A percentile compares a stretch with the other conserved stretches of the same genome.
Conservation (phyloP, 345 rosid species). For the Murraya koenigii region DNA sequence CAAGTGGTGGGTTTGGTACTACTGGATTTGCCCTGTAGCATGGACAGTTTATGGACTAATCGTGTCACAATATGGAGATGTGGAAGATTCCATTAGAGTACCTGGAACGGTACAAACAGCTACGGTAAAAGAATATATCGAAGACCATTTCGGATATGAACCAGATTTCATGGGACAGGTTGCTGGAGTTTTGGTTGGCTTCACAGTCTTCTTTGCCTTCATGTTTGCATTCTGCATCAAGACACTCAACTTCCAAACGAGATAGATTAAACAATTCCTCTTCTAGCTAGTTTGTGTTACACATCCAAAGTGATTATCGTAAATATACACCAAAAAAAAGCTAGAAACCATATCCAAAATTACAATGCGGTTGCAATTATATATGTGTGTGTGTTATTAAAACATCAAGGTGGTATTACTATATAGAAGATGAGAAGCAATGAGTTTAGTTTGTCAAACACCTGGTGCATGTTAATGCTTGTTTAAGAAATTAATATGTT, state of each 20-base stretch:
- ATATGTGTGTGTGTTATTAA: neutral
- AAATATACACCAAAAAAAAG: neutral
- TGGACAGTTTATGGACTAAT: constrained; percentile 81
- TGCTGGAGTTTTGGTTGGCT: constrained; percentile 61
- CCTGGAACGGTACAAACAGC: constrained; percentile 36
- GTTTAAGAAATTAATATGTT: too few species aligned
- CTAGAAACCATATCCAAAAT: neutral
- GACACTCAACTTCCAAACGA: constrained; percentile 74
- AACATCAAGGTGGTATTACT: neutral
- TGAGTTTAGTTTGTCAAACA: neutral
- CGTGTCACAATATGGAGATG: constrained; percentile 72
- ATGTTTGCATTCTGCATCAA: constrained; percentile 69
- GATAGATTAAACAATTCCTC: constrained; percentile 29
- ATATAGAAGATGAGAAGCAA: neutral
- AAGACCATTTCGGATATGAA: constrained; percentile 56
- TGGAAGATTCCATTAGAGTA: constrained; percentile 32
- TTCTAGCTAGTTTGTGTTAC: neutral
- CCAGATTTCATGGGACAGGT: constrained; percentile 62
- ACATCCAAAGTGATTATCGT: neutral
- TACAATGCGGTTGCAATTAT: neutral
- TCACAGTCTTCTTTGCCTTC: constrained; percentile 62
- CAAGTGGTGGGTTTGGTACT: constrained; percentile 93
- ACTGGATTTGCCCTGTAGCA: constrained; percentile 84
- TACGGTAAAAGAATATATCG: constrained; percentile 39
- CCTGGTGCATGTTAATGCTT: too few species aligned